Base-by-base conservation (phyloP, 441 rosid genomes). In the Gossypium lobatum region DNA sequence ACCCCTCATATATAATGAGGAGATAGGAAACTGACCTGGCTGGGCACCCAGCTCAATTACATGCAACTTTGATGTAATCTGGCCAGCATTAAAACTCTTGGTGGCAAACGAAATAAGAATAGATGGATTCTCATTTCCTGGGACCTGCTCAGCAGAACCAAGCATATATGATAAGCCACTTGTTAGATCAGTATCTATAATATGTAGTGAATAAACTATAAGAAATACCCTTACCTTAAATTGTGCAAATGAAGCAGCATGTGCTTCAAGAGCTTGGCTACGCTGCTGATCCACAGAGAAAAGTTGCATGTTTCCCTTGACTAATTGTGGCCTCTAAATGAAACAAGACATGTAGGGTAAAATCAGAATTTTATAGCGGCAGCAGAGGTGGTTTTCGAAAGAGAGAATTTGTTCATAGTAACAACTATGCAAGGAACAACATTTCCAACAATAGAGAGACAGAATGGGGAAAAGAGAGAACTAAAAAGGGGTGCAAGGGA, bases 211-310 rank as follows among this genome's bases (percentile, higher is more conserved):
- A 45, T 34, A 67, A 34, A 59, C 14, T 67, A 71, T 31, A 71
- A 17, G 59, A 64, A 79, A 52, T n/a, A 25, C 21, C 18, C 79
- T 16, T 16, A 90, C 99, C 84, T 91, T 96, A 72, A 89, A 89
- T 74, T 91, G 88, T n/a, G 98, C 95, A 82, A 94, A 96, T 39
- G 99, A 84, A 7, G 99, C 98, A 78, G 99, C 97, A 88, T 96
- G 99, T 37, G 99, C 98, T 83, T 96, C 99, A 76, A 94, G 98
- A 61, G 98, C 98, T 86, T 94, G 99, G 86, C 99, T 94, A 57
- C 98, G 95, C 85, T 96, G 98, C 85, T 96, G 98, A 65, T 94
- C 98, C 73, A 96, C 87, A 21, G 99, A 96, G 83, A 90, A 96
- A 78, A 96, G 97, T 80, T 96, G 99, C 99, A 96, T 92, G 77